These are phyloP conservation scores for Chimonanthus praecox DNA, from an alignment of 164 flowering plant species.

Conservation along the genomic window DNA sequence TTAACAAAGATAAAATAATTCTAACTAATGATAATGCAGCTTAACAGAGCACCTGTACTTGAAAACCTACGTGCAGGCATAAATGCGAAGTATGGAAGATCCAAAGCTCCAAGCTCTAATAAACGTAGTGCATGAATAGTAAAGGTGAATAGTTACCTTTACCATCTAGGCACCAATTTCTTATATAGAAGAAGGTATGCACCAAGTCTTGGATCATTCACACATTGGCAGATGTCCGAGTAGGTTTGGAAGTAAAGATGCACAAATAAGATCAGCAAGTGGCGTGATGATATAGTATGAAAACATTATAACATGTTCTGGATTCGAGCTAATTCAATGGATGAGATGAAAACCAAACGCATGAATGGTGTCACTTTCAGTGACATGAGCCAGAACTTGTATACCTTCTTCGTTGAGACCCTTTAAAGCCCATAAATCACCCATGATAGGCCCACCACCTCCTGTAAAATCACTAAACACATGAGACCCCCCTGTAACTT, in stretches of 20 bases:
- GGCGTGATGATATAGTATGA: not conserved
- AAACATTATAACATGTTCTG: not conserved
- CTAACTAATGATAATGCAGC: slow-evolving; percentile 1
- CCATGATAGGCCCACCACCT: slow-evolving; percentile 97
- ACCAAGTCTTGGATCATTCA: not conserved
- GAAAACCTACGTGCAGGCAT: not conserved
- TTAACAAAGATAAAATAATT: slow-evolving; percentile 2
- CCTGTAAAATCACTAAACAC: slow-evolving; percentile 37
- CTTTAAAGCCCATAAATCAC: slow-evolving; percentile 98
- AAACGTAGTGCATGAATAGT: not conserved
- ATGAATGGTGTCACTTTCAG: not conserved
- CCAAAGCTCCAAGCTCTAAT: not conserved
- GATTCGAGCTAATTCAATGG: not conserved
- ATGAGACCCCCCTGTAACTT: not conserved
- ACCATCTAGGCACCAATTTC: not conserved
- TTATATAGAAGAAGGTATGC: too few species aligned
- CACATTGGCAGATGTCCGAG: not conserved
- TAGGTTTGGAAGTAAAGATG: not conserved
- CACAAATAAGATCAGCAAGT: not conserved
- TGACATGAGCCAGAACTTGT: not conserved
- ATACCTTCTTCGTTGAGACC: slow-evolving; percentile 92
- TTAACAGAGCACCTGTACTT: not conserved
- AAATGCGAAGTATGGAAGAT: not conserved
- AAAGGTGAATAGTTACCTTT: not conserved
- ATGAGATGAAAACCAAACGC: not conserved